These are phyloP conservation scores for Hyphopichia wangnamkhiaoensis DNA, from an alignment of 1,139 yeast genomes.

Conservation along the genomic window DNA sequence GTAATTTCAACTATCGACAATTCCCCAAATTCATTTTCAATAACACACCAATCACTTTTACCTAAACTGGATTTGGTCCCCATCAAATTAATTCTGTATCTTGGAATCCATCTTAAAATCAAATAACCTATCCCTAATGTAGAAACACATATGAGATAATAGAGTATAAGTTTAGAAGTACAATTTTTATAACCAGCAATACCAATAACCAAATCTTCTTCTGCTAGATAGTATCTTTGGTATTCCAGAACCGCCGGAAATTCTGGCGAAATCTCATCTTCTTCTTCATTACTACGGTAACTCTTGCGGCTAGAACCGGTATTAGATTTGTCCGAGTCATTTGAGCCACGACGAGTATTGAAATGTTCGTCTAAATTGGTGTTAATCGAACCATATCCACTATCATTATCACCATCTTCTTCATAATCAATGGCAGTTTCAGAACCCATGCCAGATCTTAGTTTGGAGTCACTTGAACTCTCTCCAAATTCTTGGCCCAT, in stretches of 20 bases:
- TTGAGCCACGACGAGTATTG: constrained; percentile 4
- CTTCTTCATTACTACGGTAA: not conserved
- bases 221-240: constrained; percentile 90
- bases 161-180: constrained; percentile 44
- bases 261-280: constrained; percentile 40
- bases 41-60: constrained; percentile 86
- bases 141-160: constrained; percentile 53
- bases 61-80: constrained; percentile 74
- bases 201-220: constrained; percentile 91
- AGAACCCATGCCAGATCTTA: too few species aligned
- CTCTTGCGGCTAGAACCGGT: not conserved
- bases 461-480: too few species aligned
- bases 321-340: not conserved
- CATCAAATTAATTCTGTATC: constrained; percentile 63
- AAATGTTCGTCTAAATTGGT: constrained; percentile 14
- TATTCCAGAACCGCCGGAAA: constrained; percentile 47
- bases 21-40: constrained; percentile 93
- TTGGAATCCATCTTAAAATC: constrained; percentile 82
- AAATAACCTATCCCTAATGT: constrained; percentile 77
- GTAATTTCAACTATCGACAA: constrained; percentile 59
- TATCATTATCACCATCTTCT: constrained; percentile 11
- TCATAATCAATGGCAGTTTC: not conserved
- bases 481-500: too few species aligned
- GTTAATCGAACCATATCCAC: constrained; percentile 41
- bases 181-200: constrained; percentile 83